Evolutionary conservation across 495 filamentous ascomycete genomes (phyloP), one percentile per base, ranked within the genome.

Genomic region (Podospora pseudopauciseta): DNA sequence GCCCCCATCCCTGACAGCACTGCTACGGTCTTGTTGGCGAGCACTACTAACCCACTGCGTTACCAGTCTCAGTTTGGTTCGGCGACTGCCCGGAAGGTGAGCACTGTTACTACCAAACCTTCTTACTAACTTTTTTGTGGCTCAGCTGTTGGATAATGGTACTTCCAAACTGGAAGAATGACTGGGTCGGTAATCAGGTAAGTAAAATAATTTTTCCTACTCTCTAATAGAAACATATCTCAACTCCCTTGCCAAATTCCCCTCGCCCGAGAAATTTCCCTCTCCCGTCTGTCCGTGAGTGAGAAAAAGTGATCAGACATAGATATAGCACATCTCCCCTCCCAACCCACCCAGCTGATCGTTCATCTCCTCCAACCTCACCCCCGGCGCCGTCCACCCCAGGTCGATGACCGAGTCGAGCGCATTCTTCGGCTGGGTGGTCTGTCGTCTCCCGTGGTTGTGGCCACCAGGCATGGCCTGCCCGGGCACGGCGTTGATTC

Each of bases 251-350:
- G 3, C 3, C 0, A 32, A 32, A 32, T 32, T 5, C 30, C 30
- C 30, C 30, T 7, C 23, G 1, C 23, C 23, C 5, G 11, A 39
- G 0, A 39, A 6, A 39, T 39, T 5, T 39, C 13, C 13, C 39
- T 13, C 39, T 11, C 39, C 2, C 13, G 0, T 16, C 39, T 49
- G 2, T 49, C 39, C 39, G 30, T 32, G 4, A 11, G 39, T 49
- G 39, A 26, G 23, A 11, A 58, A 58, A 58, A 5, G 55, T 19
- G 55, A 26, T 69, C 55, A 79, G 60, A 76, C 71, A 73, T 78
- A 77, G 61, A 77, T 59, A 55, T 77, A 79, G 65, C 77, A 79
- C 62, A 78, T 75, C 53, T 57, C n/a, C 16, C 76, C 76, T 5
- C 23, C 68, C 19, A 75, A 70, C 57, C 75, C 77, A 4, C 73